Evolutionary conservation across 306 rosid genomes (phyloP), one percentile per base, ranked within the genome.

Genomic region (Lithocarpus polystachyus): DNA sequence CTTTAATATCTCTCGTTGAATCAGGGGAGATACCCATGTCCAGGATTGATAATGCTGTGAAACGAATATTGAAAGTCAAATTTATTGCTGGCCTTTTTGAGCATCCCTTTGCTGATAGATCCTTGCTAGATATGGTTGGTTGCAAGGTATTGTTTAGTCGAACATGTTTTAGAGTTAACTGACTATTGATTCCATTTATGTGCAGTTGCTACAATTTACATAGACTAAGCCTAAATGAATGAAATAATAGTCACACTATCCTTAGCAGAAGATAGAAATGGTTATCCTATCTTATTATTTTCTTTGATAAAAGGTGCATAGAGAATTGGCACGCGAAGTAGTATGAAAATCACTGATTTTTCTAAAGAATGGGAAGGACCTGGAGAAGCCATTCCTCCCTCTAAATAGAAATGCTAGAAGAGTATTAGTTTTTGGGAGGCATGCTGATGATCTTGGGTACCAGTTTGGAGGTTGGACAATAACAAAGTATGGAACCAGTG

Each of bases 391-490:
- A 61, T 90, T 94, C 80, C 96, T 94, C 82, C 97, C 98, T 17
- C 72, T 92, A 71, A 83, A 86, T 77, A 90, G 69, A 75, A 85
- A 80, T 74, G 89, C 90, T 17, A 90, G 85, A 80, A 90, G 84
- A 82, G 88, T 94, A 75, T 93, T 92, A 75, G 90, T 94, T 28
- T 28, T 90, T 7, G 98, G 98, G 79, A 89, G 88, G 22, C 97
- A 93, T 35, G 92, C 91, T 0, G 92, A 91, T 85, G 81, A 92
- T 88, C 89, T 94, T 57, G 98, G 97, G 68, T 92, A 56, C 82
- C 98, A 89, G 77, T 90, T 97, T 62, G 97, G 98, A 74, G 97
- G 98, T 72, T 92, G 98, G 97, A 92, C 97, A 3, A 79, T 64
- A 65, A 84, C 91, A 18, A 88, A 92, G 97, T 53, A 76, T 79